Evolutionary conservation across 208 protist species (phyloP), one percentile per base, ranked within the genome.

Genomic region (Leishmania tarentolae): DNA sequence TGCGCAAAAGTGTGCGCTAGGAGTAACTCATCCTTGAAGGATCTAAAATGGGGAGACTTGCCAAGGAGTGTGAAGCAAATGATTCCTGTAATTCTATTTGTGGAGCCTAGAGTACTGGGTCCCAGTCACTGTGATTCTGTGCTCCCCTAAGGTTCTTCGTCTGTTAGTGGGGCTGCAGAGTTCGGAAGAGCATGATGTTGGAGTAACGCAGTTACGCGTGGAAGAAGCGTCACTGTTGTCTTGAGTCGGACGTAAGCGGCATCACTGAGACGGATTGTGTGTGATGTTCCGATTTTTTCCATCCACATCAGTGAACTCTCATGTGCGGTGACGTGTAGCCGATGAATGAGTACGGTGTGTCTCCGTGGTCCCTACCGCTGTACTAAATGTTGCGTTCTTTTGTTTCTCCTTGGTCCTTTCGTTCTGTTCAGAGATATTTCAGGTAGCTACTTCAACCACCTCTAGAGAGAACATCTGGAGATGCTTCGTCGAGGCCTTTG

Each of bases 401-500:
- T 61, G 0, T 8, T 31, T n/a, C 8, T 31, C 24, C 9, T 61
- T 61, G 56, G 56, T 8, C 1, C 0, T n/a, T n/a, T 31, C 56
- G 19, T 8, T 61, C 24, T 4, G 0, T 61, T 61, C n/a, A 0
- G 1, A 11, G 24, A 1, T 0, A 11, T 61, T 8, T n/a, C 2
- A 8, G 3, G 56, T 61, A 70, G 19, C 65, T 8, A 37, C 21
- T 13, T 19, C 6, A 70, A 9, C 52, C 42, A 72, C 24, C 9
- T 31, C 24, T 17, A 9, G 42, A 31, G 5, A 52, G 68, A 8
- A 19, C 1, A 31, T 50, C 42, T n/a, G n/a, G 31, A 7, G 42
- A 84, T 84, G 81, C 59, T 84, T 44, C 56, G 70, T 37, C 66
- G 47, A 4, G 76, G 81, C 13, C 71, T 84, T 47, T 42, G 66